Conservation (phyloP, 495 filamentous ascomycete genomes). For the Neurospora hispaniola region DNA sequence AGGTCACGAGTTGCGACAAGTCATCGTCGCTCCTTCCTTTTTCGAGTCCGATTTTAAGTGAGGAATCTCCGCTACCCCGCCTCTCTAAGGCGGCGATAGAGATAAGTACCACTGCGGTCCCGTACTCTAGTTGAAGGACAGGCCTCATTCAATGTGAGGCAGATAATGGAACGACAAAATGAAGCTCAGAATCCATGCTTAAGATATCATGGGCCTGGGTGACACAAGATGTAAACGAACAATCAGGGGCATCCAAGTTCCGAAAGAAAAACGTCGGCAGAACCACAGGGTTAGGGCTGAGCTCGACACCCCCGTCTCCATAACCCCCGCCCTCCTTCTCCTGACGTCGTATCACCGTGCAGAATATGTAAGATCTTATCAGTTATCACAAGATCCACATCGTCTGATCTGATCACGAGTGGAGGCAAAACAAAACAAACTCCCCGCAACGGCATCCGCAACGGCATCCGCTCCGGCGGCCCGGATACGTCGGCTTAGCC, state of each 20-base stretch:
- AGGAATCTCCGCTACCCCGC: too few species aligned
- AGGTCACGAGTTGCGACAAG: neutral
- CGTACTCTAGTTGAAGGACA: too few species aligned
- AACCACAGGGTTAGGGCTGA: neutral
- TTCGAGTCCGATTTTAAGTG: too few species aligned
- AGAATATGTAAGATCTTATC: neutral
- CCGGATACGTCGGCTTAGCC: neutral
- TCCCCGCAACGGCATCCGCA: neutral
- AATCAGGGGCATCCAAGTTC: neutral
- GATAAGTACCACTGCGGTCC: too few species aligned
- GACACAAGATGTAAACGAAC: neutral
- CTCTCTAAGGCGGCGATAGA: too few species aligned
- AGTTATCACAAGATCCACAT: neutral
- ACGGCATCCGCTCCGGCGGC: neutral
- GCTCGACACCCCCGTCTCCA: neutral
- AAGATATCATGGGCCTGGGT: neutral
- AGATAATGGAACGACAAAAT: neutral
- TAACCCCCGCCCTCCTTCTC: too few species aligned
- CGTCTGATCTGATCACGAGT: neutral
- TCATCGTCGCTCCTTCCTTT: too few species aligned
- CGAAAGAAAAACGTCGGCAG: neutral
- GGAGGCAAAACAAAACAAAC: neutral
- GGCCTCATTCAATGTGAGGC: too few species aligned
- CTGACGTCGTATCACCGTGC: neutral
- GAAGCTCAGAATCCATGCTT: neutral